Base-by-base conservation (phyloP, 1,284 basidiomycete genomes). In the Leucoagaricus sp. region DNA sequence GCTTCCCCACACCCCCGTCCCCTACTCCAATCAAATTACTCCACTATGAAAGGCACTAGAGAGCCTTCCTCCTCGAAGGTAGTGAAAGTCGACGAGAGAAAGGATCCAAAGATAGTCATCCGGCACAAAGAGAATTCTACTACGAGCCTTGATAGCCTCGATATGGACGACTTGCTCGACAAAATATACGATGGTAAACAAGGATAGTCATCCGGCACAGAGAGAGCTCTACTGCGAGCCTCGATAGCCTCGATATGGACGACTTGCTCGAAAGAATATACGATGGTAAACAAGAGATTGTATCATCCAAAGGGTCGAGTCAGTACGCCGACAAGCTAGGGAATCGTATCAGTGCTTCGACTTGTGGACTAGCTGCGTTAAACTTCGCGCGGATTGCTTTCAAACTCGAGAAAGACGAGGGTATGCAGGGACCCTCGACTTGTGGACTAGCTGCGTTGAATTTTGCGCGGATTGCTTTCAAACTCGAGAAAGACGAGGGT, bases 401-500 rank as follows among this genome's bases (percentile, higher is more conserved):
- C 58, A 49, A 44, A 15, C 75, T 84, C 47, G 67, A 62, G 23
- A 69, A 67, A 47, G 74, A 75, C 19, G 36, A 41, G 50, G 58
- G 65, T 26, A 65, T 63, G 70, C 70, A 26, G 67, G n/a, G n/a
- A n/a, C n/a, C 53, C 36, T 81, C 85, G 33, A 77, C 84, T 5
- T 87, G 85, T 61, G 86, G 85, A 17, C 72, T 88, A 23, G 85
- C 84, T 5, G 78, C 82, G 2, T 65, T 87, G 63, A 87, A 88
- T 64, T 85, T 83, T 60, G 81, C 80, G 3, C 71, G 83, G 49
- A 62, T 82, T 9, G 68, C 78, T 25, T 63, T 60, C 58, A 49
- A 44, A 15, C 75, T 84, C 47, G 67, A 62, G 23, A 69, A 67
- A 47, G 74, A 75, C 19, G 36, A 41, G 50, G 58, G 65, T 26